Percentiles rank a stretch among this genome's conserved stretches.
phyloP scores from a whole-genome alignment of 257 asterid species.

The Jaltomata sinuosa region DNA sequence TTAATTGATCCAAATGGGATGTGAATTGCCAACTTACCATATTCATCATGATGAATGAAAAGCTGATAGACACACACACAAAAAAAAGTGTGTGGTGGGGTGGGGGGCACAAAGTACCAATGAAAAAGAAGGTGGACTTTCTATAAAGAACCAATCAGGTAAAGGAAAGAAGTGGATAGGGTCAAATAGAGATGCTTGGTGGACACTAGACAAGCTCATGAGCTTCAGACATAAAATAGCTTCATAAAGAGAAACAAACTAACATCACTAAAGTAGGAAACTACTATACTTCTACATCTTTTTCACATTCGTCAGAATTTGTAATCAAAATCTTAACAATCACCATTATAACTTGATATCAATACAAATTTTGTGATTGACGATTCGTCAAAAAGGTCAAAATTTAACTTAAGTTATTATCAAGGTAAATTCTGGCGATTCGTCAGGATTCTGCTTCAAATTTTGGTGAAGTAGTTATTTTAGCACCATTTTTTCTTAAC shows the following conservation, averaged over 20 bases:
- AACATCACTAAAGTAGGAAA: constrained; percentile 1
- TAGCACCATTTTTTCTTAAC: too few relatives aligned
- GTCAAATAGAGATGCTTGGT: not conserved
- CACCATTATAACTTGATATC: not conserved
- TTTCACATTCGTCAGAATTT: not conserved
- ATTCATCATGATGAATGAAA: not conserved
- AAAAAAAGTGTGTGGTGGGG: not conserved
- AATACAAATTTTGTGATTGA: not conserved
- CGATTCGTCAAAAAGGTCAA: too few relatives aligned
- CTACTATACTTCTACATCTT: not conserved
- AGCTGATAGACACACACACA: not conserved
- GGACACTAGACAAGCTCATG: constrained; percentile 17
- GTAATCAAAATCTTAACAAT: not conserved
- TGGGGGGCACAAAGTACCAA: not conserved
- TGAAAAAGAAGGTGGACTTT: not conserved
- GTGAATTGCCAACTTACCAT: not conserved
- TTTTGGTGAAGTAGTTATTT: too few relatives aligned
- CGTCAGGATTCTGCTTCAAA: too few relatives aligned
- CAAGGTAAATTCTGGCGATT: too few relatives aligned
- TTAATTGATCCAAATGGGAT: not conserved
- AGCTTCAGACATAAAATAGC: constrained; percentile 13
- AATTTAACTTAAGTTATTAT: not conserved
- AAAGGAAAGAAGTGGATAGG: not conserved
- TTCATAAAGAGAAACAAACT: constrained; percentile 30
- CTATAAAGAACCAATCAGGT: not conserved